phyloP scores from a whole-genome alignment of 2,329 filamentous ascomycete species.

The Cercospora canescens region DNA sequence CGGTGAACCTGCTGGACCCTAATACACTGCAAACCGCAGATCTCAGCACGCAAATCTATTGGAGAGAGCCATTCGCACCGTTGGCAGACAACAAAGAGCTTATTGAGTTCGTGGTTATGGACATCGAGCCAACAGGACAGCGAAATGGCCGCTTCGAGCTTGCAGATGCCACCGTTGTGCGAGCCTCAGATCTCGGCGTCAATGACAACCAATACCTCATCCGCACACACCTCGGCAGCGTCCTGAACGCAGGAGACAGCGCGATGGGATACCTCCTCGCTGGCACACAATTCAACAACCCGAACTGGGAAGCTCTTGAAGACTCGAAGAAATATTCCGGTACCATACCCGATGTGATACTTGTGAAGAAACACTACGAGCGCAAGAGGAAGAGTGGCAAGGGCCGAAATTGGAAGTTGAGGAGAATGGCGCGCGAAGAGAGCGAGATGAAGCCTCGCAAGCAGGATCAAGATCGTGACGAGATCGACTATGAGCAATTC shows the following conservation, averaged over 20 bases:
- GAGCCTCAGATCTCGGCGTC: conserved; percentile 78
- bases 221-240: conserved; percentile 81
- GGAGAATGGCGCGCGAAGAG: conserved; percentile 88
- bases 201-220: conserved; percentile 90
- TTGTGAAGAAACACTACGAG: conserved; percentile 97
- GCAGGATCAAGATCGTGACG: conserved; percentile 82
- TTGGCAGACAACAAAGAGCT: conserved; percentile 83
- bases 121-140: conserved; percentile 78
- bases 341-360: conserved; percentile 83
- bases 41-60: conserved; percentile 79
- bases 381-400: conserved; percentile 67
- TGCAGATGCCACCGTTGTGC: conserved; percentile 84
- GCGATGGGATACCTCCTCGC: conserved; percentile 92
- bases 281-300: conserved; percentile 90
- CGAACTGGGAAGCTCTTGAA: conserved; percentile 80
- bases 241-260: conserved; percentile 86
- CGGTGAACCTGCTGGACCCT: conserved; percentile 86
- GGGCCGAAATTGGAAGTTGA: conserved; percentile 84
- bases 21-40: conserved; percentile 89
- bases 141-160: conserved; percentile 80
- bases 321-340: conserved; percentile 72
- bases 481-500: conserved; percentile 96
- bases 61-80: conserved; percentile 82
- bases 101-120: conserved; percentile 90
- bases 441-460: conserved; percentile 84